These are phyloP conservation scores for Mariannaea sp. DNA, from an alignment of 2,329 filamentous ascomycete species.

Conservation along the genomic window DNA sequence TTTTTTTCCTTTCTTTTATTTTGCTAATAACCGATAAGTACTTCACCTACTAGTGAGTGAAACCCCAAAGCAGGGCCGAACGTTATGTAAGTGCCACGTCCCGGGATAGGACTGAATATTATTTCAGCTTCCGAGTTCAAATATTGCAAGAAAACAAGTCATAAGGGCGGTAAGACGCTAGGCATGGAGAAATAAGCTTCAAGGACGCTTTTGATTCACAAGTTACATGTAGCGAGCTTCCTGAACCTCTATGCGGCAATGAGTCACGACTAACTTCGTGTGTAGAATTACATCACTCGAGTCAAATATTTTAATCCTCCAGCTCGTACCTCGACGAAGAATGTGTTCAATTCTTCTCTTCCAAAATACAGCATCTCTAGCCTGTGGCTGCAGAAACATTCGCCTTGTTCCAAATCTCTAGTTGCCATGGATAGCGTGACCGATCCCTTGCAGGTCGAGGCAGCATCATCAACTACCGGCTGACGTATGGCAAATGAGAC, in stretches of 20 bases:
- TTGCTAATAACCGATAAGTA: too few relatives aligned
- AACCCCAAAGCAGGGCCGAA: too few relatives aligned
- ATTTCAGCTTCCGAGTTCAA: too few relatives aligned
- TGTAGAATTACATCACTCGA: neutral
- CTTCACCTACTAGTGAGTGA: too few relatives aligned
- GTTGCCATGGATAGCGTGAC: constrained; percentile 12
- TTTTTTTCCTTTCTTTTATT: too few relatives aligned
- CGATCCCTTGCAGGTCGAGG: constrained; percentile 7
- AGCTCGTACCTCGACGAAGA: constrained; percentile 3
- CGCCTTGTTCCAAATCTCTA: constrained; percentile 6
- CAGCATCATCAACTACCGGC: constrained; percentile 13
- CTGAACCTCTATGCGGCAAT: constrained; percentile 9
- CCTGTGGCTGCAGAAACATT: constrained; percentile 1
- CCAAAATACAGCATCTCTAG: constrained; percentile 6
- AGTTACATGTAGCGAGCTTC: neutral
- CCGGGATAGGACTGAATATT: too few relatives aligned
- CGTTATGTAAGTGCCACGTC: too few relatives aligned
- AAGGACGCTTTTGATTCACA: too few relatives aligned
- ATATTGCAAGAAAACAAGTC: too few relatives aligned
- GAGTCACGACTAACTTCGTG: constrained; percentile 3
- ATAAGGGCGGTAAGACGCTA: too few relatives aligned
- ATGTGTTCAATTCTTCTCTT: constrained; percentile 8
- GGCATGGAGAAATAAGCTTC: too few relatives aligned
- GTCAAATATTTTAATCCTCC: neutral
- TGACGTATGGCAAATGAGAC: constrained; percentile 19